Evolutionary conservation across 208 protist species (phyloP).

Genomic region (Leishmania gerbilli): DNA sequence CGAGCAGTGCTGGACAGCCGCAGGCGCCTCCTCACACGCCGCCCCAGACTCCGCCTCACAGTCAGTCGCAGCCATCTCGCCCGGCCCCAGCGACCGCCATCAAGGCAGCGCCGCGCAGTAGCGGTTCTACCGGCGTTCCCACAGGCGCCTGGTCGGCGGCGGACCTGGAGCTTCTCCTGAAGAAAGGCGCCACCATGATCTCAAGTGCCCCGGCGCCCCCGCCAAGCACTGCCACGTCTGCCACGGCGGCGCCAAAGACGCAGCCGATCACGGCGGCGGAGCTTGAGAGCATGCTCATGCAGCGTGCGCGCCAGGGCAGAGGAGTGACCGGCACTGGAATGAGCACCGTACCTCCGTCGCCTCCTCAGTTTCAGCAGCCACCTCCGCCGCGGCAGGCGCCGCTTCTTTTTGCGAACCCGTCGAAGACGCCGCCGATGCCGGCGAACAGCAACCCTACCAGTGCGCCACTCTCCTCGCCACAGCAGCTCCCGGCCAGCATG

Average conservation of each 20-base stretch:
- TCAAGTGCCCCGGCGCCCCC: background rate
- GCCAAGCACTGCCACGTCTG: background rate
- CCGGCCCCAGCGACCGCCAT: background rate
- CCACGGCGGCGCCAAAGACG: conserved; percentile 10
- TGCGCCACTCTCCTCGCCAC: conserved; percentile 24
- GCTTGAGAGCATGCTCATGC: conserved; percentile 57
- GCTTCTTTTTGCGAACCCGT: conserved; percentile 19
- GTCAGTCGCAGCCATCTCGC: background rate
- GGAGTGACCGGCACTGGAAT: background rate
- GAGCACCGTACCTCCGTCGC: conserved; percentile 8
- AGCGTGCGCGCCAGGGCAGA: conserved; percentile 39
- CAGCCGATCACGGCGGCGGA: conserved; percentile 53
- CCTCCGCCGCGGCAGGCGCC: conserved; percentile 4
- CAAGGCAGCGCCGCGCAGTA: conserved; percentile 5
- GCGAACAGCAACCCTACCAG: conserved; percentile 3
- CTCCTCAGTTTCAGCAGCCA: conserved; percentile 19
- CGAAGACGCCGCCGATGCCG: conserved; percentile 15
- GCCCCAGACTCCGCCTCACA: background rate
- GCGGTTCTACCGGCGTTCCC: background rate
- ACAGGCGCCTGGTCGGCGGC: conserved; percentile 47
- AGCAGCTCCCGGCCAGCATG: conserved; percentile 15
- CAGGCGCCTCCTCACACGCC: conserved; percentile 3
- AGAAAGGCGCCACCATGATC: conserved; percentile 23
- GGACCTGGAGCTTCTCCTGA: conserved; percentile 65
- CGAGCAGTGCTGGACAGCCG: background rate